Percentiles rank a stretch among this genome's conserved stretches.
phyloP scores from a whole-genome alignment of 2,329 filamentous ascomycete species.

The Trichoderma asperellum region DNA sequence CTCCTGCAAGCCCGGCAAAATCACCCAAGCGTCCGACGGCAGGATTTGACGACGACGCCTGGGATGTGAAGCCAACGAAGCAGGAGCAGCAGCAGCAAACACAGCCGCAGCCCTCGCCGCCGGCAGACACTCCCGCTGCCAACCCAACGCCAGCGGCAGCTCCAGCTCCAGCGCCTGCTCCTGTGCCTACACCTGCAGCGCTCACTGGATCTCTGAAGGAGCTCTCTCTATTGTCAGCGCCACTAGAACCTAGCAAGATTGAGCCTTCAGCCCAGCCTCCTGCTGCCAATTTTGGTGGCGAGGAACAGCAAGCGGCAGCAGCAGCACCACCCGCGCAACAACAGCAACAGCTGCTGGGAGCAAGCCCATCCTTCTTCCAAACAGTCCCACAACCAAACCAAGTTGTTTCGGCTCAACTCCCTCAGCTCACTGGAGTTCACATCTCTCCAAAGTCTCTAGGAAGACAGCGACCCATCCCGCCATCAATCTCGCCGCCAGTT shows the following conservation, averaged over 20 bases:
- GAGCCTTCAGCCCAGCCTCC: slow-evolving; percentile 35
- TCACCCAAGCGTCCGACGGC: slow-evolving; percentile 41
- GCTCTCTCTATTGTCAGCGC: slow-evolving; percentile 57
- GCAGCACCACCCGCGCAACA: slow-evolving; percentile 37
- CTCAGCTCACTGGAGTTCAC: slow-evolving; percentile 18
- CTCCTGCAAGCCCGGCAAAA: slow-evolving; percentile 37
- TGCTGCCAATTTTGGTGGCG: slow-evolving; percentile 7
- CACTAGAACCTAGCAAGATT: slow-evolving; percentile 55
- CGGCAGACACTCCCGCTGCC: slow-evolving; percentile 27
- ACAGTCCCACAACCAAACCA: slow-evolving; percentile 35
- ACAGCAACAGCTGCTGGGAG: slow-evolving; percentile 55
- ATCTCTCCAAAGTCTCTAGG: slow-evolving; percentile 39
- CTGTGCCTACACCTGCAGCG: background rate
- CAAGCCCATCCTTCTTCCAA: slow-evolving; percentile 62
- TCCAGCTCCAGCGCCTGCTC: background rate
- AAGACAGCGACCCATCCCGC: slow-evolving; percentile 69
- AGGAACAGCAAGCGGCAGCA: slow-evolving; percentile 1
- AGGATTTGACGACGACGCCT: slow-evolving; percentile 95
- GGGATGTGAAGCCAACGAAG: slow-evolving; percentile 88
- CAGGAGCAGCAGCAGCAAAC: slow-evolving; percentile 43
- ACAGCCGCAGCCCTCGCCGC: slow-evolving; percentile 36
- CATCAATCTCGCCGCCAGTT: slow-evolving; percentile 60
- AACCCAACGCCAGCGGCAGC: background rate
- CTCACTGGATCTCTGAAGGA: slow-evolving; percentile 64
- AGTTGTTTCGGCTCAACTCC: background rate